These are phyloP conservation scores for Microbotryum saponariae DNA, from an alignment of 1,284 basidiomycete genomes.

Conservation along the genomic window DNA sequence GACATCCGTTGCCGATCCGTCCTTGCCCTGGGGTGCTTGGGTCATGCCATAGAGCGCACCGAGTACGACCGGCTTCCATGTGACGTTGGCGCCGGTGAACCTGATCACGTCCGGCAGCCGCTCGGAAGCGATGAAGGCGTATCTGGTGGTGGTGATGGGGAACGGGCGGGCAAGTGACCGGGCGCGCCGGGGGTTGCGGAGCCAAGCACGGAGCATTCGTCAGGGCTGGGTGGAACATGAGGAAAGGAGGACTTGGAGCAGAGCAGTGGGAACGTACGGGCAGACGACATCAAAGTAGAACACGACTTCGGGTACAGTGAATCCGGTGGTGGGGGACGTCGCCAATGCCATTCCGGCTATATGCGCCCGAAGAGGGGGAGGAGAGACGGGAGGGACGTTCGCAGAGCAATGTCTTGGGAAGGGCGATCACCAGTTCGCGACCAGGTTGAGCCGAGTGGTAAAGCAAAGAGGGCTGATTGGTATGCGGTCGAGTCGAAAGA, in stretches of 20 bases:
- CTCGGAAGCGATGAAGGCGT: slow-evolving; percentile 6
- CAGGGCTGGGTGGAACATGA: no score
- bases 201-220: no score
- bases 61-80: slow-evolving; percentile 8
- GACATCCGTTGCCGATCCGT: slow-evolving; percentile 5
- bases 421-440: no score
- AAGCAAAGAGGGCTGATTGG: no score
- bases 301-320: not conserved
- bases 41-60: slow-evolving; percentile 10
- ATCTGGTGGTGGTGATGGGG: not conserved
- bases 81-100: slow-evolving; percentile 6
- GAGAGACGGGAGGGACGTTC: not conserved
- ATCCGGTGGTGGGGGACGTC: not conserved
- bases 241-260: not conserved
- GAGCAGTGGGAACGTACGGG: not conserved
- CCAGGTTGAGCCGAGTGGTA: no score
- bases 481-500: no score
- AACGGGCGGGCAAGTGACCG: no score
- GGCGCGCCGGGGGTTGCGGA: no score
- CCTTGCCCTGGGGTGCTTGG: slow-evolving; percentile 12
- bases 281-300: slow-evolving; percentile 9
- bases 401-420: no score
- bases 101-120: slow-evolving; percentile 1
- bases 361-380: no score
- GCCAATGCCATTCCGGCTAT: not conserved